Evolutionary conservation across 345 rosid genomes (phyloP).

Genomic region (Camelina neglecta): DNA sequence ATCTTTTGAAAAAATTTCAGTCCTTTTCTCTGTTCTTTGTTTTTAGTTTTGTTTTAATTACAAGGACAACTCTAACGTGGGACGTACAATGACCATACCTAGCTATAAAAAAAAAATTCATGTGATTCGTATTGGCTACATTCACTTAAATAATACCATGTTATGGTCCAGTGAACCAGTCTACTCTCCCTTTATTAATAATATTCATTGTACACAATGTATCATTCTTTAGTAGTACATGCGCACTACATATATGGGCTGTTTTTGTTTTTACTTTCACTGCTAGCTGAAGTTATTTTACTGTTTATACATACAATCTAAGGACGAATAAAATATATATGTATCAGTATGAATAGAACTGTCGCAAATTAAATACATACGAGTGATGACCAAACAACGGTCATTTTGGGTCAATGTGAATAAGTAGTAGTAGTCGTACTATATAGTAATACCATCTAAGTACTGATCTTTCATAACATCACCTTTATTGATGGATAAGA

Average conservation of each 20-base stretch:
- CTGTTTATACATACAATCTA: too few species aligned
- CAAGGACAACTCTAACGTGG: conserved; percentile 30
- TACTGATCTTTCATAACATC: conserved; percentile 2
- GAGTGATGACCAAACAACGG: conserved; percentile 16
- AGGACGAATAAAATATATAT: too few species aligned
- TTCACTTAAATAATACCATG: conserved; percentile 36
- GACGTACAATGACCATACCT: conserved; percentile 36
- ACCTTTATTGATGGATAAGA: conserved; percentile 18
- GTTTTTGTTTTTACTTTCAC: conserved; percentile 23
- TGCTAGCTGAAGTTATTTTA: background rate
- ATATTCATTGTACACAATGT: conserved; percentile 24
- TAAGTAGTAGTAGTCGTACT: background rate
- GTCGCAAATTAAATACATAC: background rate
- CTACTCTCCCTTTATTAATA: conserved; percentile 22
- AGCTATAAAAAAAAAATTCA: background rate
- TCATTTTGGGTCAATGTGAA: background rate
- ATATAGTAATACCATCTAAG: background rate
- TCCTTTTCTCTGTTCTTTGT: conserved; percentile 36
- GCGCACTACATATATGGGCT: background rate
- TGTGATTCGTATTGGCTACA: conserved; percentile 45
- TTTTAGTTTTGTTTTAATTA: conserved; percentile 36
- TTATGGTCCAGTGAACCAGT: conserved; percentile 31
- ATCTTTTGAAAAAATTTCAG: background rate
- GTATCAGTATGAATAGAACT: background rate
- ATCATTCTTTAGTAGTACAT: conserved; percentile 1